Percentiles rank a stretch among this genome's conserved stretches.
These are phyloP conservation scores for Acephala macrosclerotiorum DNA, from an alignment of 2,329 filamentous ascomycete genomes.

Conservation along the genomic window DNA sequence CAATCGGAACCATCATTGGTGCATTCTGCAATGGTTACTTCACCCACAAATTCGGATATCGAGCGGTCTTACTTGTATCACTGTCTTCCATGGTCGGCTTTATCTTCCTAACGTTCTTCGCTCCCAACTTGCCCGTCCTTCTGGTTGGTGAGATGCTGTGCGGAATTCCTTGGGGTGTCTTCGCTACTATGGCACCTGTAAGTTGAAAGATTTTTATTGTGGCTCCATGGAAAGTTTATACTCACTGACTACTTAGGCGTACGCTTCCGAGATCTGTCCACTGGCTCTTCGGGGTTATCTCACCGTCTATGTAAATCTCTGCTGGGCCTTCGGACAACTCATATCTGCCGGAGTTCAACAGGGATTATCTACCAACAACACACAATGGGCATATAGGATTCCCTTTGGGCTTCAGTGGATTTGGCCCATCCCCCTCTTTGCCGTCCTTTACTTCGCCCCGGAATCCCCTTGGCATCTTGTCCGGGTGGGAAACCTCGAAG, in stretches of 20 bases:
- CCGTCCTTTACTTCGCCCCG: constrained; percentile 52
- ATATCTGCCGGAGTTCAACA: constrained; percentile 55
- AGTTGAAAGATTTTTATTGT: too few species aligned
- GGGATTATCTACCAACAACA: constrained; percentile 49
- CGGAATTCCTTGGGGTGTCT: constrained; percentile 58
- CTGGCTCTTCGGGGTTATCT: constrained; percentile 57
- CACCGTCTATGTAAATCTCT: constrained; percentile 58
- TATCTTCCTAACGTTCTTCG: constrained; percentile 57
- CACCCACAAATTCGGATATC: constrained; percentile 52
- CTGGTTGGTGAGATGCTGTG: constrained; percentile 55
- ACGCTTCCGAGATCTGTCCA: constrained; percentile 55
- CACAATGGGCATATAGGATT: constrained; percentile 56
- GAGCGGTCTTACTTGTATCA: constrained; percentile 53
- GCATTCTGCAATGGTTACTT: constrained; percentile 50
- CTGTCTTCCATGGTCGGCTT: constrained; percentile 51
- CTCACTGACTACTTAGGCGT: too few species aligned
- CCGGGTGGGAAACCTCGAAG: constrained; percentile 50
- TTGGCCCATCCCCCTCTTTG: constrained; percentile 53
- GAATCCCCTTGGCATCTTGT: constrained; percentile 59
- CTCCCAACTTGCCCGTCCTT: constrained; percentile 51
- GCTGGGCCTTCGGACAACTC: constrained; percentile 57
- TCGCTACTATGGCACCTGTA: constrained; percentile 48
- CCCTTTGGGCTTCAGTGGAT: constrained; percentile 57
- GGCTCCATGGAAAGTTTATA: too few species aligned
- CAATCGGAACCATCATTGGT: constrained; percentile 52